Conservation (phyloP, 2,329 filamentous ascomycete species). For the Pseudogymnoascus sp. region DNA sequence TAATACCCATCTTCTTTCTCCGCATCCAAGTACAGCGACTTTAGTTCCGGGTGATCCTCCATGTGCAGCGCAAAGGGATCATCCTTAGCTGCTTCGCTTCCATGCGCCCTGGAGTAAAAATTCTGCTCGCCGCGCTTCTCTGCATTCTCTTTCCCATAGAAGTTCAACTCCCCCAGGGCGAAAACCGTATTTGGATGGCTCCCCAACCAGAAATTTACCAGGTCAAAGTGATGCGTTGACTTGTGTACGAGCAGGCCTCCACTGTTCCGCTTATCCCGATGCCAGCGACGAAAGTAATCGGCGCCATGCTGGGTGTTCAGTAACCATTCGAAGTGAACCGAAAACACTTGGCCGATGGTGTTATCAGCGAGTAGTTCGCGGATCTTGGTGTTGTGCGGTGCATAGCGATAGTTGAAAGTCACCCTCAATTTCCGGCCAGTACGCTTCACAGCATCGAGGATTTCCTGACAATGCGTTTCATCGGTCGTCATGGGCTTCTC, state of each 20-base stretch:
- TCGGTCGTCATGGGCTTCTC: constrained; percentile 61
- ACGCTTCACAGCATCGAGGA: constrained; percentile 45
- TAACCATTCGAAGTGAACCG: constrained; percentile 56
- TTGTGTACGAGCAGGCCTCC: constrained; percentile 54
- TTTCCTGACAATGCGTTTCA: constrained; percentile 43
- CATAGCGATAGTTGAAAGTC: constrained; percentile 57
- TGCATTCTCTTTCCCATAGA: constrained; percentile 55
- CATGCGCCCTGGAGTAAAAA: constrained; percentile 44
- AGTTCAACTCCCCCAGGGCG: constrained; percentile 48
- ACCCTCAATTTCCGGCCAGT: constrained; percentile 44
- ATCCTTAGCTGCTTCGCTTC: constrained; percentile 39
- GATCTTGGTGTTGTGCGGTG: constrained; percentile 55
- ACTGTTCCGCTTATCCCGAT: constrained; percentile 51
- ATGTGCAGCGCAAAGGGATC: constrained; percentile 54
- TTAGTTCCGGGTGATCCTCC: constrained; percentile 43
- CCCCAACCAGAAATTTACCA: constrained; percentile 55
- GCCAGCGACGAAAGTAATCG: constrained; percentile 57
- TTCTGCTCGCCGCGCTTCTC: constrained; percentile 42
- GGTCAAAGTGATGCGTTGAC: constrained; percentile 55
- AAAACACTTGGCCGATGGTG: constrained; percentile 47
- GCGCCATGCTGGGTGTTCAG: constrained; percentile 53
- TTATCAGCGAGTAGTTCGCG: constrained; percentile 45
- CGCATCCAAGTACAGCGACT: constrained; percentile 51
- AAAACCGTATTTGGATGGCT: constrained; percentile 48
- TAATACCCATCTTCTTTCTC: constrained; percentile 56